A percentile compares a stretch with the other conserved stretches of the same genome.
These are phyloP conservation scores for Boletellus emodensis DNA, from an alignment of 768 basidiomycete species.

Conservation along the genomic window DNA sequence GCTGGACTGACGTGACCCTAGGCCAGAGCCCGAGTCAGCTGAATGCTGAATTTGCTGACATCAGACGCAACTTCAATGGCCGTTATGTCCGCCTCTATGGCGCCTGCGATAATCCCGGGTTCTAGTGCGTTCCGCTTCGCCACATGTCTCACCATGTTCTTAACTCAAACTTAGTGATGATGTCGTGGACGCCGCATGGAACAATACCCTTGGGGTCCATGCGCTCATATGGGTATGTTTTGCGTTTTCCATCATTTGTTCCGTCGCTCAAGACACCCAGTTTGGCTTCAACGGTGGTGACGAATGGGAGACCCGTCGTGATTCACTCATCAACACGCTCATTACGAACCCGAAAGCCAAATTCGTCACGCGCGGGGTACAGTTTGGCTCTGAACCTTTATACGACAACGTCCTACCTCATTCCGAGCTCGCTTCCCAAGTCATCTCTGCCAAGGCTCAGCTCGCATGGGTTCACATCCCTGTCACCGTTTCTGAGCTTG, in stretches of 20 bases:
- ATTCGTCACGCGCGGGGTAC: conserved; percentile 60
- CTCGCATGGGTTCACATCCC: conserved; percentile 55
- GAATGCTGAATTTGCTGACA: conserved; percentile 53
- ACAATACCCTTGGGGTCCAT: conserved; percentile 64
- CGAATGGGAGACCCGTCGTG: conserved; percentile 52
- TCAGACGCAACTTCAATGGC: conserved; percentile 54
- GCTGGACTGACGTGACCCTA: conserved; percentile 21
- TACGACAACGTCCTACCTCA: conserved; percentile 54
- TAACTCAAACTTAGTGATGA: conserved; percentile 40
- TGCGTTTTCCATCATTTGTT: background rate
- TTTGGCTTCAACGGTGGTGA: conserved; percentile 39
- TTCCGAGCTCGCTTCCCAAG: conserved; percentile 47
- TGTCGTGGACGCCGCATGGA: conserved; percentile 66
- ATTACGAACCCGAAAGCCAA: conserved; percentile 59
- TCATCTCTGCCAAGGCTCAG: conserved; percentile 44
- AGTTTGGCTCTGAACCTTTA: conserved; percentile 71
- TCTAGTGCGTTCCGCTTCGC: conserved; percentile 30
- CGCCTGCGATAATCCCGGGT: conserved; percentile 36
- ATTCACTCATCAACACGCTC: conserved; percentile 47
- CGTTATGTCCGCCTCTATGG: conserved; percentile 60
- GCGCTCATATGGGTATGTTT: conserved; percentile 67
- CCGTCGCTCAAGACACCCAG: conserved; percentile 12
- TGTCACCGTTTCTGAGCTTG: conserved; percentile 66
- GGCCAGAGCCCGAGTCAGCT: conserved; percentile 56
- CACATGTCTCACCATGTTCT: conserved; percentile 13